A percentile compares a stretch with the other conserved stretches of the same genome.
Conservation (phyloP, 805 yeast species). For the Lachancea cidri region DNA sequence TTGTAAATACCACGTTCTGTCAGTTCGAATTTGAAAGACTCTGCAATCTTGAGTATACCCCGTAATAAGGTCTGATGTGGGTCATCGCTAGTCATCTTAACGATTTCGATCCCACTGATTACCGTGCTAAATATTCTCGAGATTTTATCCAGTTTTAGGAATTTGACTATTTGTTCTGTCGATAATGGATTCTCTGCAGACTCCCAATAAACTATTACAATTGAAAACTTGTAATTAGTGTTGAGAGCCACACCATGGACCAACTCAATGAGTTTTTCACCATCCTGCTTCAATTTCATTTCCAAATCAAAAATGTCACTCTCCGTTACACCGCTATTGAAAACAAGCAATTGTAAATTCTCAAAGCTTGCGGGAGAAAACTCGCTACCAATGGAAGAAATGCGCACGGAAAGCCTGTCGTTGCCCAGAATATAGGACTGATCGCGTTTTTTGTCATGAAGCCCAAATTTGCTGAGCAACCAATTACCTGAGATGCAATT, state of each 20-base stretch:
- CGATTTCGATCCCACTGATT: constrained; percentile 24
- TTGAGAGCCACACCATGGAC: constrained; percentile 33
- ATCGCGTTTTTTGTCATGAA: constrained; percentile 9
- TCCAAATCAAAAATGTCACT: constrained; percentile 31
- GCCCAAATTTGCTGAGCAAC: constrained; percentile 32
- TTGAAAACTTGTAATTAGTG: constrained; percentile 31
- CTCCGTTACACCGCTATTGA: constrained; percentile 36
- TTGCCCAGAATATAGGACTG: constrained; percentile 3
- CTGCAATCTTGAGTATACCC: constrained; percentile 25
- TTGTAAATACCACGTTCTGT: constrained; percentile 35
- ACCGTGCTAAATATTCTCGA: constrained; percentile 28
- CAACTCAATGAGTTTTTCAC: constrained; percentile 33
- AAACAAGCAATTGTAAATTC: constrained; percentile 33
- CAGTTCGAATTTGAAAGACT: constrained; percentile 21
- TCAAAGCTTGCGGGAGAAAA: constrained; percentile 24
- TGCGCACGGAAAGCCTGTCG: constrained; percentile 10
- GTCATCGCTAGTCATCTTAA: constrained; percentile 26
- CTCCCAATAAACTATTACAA: constrained; percentile 38
- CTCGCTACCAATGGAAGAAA: constrained; percentile 20
- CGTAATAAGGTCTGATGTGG: constrained; percentile 30
- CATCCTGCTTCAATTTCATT: constrained; percentile 31
- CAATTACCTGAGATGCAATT: constrained; percentile 31
- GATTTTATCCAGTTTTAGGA: constrained; percentile 26
- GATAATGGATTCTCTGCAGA: constrained; percentile 28
- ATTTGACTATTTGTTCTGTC: constrained; percentile 13